Conservation (phyloP, 352 stramenopile species). For the Globisporangium lucens region DNA sequence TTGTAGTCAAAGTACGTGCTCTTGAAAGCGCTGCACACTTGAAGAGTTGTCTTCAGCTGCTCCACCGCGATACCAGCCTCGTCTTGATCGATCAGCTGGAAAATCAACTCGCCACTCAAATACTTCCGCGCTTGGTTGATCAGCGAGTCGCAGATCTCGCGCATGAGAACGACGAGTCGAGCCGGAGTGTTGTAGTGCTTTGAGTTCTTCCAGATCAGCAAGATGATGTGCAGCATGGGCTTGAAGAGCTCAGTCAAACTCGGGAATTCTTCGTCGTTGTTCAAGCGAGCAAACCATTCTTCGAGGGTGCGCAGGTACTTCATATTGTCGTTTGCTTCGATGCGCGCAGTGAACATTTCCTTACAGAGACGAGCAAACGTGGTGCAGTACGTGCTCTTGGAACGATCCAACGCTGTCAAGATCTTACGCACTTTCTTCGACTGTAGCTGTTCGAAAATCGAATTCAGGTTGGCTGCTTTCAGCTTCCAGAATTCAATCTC, state of each 20-base stretch:
- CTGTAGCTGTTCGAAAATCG: slow-evolving; percentile 93
- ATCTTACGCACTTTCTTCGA: slow-evolving; percentile 94
- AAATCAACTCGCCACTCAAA: slow-evolving; percentile 94
- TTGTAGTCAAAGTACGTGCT: slow-evolving; percentile 98
- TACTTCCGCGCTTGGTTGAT: slow-evolving; percentile 94
- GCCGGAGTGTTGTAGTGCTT: slow-evolving; percentile 98
- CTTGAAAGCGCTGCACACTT: slow-evolving; percentile 97
- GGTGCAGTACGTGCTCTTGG: slow-evolving; percentile 96
- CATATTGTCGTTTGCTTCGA: slow-evolving; percentile 98
- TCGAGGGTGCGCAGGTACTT: slow-evolving; percentile 97
- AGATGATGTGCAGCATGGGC: slow-evolving; percentile 97
- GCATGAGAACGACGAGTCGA: slow-evolving; percentile 95
- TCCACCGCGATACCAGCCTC: slow-evolving; percentile 93
- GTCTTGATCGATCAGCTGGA: slow-evolving; percentile 96
- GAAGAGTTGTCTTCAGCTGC: slow-evolving; percentile 92
- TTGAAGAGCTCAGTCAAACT: slow-evolving; percentile 94
- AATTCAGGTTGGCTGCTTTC: slow-evolving; percentile 95
- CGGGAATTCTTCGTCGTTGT: slow-evolving; percentile 94
- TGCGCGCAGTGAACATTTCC: slow-evolving; percentile 94
- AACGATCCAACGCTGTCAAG: slow-evolving; percentile 91
- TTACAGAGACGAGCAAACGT: slow-evolving; percentile 97
- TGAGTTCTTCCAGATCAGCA: slow-evolving; percentile 99
- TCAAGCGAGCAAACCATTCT: slow-evolving; percentile 95
- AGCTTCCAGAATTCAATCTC: slow-evolving; percentile 99
- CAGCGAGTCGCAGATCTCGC: slow-evolving; percentile 97